Conservation (phyloP, 2,329 filamentous ascomycete genomes). For the Phaeoacremonium minimum region DNA sequence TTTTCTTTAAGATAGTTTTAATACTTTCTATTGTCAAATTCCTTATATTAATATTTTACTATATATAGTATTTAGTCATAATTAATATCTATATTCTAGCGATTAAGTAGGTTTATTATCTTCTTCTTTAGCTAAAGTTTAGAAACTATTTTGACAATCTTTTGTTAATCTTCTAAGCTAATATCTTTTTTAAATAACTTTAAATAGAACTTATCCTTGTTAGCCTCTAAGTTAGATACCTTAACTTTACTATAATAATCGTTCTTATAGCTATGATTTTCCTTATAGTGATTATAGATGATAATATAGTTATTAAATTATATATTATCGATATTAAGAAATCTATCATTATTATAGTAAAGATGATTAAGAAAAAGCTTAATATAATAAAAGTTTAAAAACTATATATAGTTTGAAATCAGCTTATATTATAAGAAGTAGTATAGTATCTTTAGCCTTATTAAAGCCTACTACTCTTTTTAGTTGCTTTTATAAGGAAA, state of each 20-base stretch:
- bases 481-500: neutral
- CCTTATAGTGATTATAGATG: neutral
- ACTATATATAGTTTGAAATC: neutral
- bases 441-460: neutral
- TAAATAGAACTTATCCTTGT: neutral
- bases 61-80: neutral
- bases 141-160: neutral
- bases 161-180: neutral
- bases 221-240: neutral
- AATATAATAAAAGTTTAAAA: neutral
- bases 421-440: neutral
- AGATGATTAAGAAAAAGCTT: neutral
- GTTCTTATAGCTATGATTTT: neutral
- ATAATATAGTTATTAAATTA: neutral
- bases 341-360: neutral
- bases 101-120: neutral
- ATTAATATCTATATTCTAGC: neutral
- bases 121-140: neutral
- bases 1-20: neutral
- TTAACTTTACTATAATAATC: neutral
- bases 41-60: neutral
- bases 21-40: neutral
- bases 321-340: neutral
- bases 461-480: fast-evolving
- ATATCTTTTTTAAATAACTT: neutral